Evolutionary conservation across 31 red algal genomes (phyloP).

Genomic region (Endocladia muricata): DNA sequence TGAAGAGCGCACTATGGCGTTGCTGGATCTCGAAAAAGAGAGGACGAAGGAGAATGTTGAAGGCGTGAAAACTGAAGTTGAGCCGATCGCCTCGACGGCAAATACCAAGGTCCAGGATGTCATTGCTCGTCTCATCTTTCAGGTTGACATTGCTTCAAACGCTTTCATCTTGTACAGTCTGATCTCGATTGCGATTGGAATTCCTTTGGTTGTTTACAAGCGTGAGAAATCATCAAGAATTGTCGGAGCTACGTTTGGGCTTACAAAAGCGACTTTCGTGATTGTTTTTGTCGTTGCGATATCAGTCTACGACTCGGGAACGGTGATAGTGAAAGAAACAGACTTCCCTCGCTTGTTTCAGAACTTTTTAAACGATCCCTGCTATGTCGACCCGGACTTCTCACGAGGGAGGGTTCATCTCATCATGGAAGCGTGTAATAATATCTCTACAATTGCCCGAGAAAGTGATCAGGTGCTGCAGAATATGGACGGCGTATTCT

Average conservation of each 20-base stretch:
- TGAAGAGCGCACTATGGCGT: conserved; percentile 15
- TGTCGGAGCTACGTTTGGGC: conserved; percentile 10
- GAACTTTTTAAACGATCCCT: conserved; percentile 13
- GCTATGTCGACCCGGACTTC: conserved; percentile 18
- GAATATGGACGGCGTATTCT: conserved; percentile 16
- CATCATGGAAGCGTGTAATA: conserved; percentile 3
- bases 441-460: not conserved
- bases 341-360: conserved; percentile 1
- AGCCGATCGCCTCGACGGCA: conserved; percentile 1
- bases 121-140: not conserved
- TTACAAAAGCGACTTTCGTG: conserved; percentile 7
- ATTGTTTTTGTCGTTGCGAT: conserved; percentile 2
- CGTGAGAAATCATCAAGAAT: conserved; percentile 1
- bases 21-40: conserved; percentile 43
- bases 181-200: conserved; percentile 4
- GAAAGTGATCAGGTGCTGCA: not conserved
- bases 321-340: not conserved
- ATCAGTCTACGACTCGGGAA: conserved; percentile 7
- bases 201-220: conserved; percentile 21
- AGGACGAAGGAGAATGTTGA: not conserved
- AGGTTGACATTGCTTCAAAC: conserved; percentile 4
- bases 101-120: conserved; percentile 4
- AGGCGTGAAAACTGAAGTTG: not conserved
- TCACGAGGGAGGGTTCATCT: not conserved
- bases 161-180: conserved; percentile 4